Evolutionary conservation across 208 protist species (phyloP), one percentile per base, ranked within the genome.

Genomic region (Wallacemonas rigidus): DNA sequence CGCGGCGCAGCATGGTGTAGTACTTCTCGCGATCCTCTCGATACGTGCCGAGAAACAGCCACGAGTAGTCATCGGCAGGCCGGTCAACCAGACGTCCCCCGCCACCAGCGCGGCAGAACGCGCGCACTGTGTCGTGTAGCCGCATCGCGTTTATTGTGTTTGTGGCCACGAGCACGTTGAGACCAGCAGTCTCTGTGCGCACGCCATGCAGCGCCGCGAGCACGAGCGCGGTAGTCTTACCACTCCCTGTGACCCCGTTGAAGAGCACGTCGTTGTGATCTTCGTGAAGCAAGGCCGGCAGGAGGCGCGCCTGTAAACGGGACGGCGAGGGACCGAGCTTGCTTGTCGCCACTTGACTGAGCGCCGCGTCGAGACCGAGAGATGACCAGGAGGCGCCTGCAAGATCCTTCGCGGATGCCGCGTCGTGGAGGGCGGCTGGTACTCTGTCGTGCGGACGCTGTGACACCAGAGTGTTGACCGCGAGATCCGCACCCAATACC

Each of bases 221-320:
- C 43, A 95, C 60, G n/a, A 95, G 82, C 35, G 87, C 81, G 56
- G 80, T 88, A 2, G 88, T 92, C 72, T 93, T 93, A 9, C 91
- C 91, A 69, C 85, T 92, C 15, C 91, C 91, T 0, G 85, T 94
- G 15, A 90, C 87, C 4, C 87, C 88, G 76, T 91, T 91, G 67
- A 95, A 88, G 1, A 95, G 43, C 9, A 95, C 83, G 44, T 95
- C 91, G 76, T 92, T 92, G 80, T 95, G 88, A 69, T 93, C 91
- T 51, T 93, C 91, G 70, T 94, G 62, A 3, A 95, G 60, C 41
- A 95, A 79, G 0, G 87, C 87, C 2, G 87, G 85, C 48, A 95
- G 48, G 6, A 95, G 69, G 35, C 91, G 86, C 7, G 79, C 69
- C 79, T 95, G 91, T 64, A 95, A 61, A 35, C 87, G 84, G 38